These are phyloP conservation scores for Podospora anserina DNA, from an alignment of 495 filamentous ascomycete genomes.

Conservation along the genomic window DNA sequence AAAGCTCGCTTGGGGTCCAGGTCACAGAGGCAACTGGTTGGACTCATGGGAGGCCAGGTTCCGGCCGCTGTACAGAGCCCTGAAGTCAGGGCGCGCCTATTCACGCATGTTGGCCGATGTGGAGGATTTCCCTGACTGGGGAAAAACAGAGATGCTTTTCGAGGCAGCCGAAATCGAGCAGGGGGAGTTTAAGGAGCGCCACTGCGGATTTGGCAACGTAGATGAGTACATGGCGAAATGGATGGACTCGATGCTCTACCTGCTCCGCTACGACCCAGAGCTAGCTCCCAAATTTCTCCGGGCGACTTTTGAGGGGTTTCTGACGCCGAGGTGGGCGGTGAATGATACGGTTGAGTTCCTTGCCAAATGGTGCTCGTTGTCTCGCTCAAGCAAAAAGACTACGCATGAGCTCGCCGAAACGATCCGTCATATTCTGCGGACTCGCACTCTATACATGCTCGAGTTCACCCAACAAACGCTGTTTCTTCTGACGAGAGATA, in stretches of 20 bases:
- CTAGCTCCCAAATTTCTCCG: constrained; percentile 48
- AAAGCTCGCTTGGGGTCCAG: neutral
- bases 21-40: neutral
- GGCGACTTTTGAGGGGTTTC: constrained; percentile 41
- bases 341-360: constrained; percentile 52
- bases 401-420: constrained; percentile 5
- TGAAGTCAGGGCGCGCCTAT: neutral
- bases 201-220: neutral
- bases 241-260: constrained; percentile 41
- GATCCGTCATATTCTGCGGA: constrained; percentile 18
- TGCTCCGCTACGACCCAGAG: constrained; percentile 47
- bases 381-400: neutral
- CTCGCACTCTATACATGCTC: constrained; percentile 21
- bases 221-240: neutral
- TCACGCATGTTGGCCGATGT: neutral
- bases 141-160: neutral
- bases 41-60: neutral
- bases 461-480: constrained; percentile 31
- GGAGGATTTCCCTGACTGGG: neutral
- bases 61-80: neutral
- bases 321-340: constrained; percentile 49
- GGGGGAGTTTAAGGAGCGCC: neutral
- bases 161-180: neutral
- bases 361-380: constrained; percentile 15
- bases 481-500: constrained; percentile 23